Evolutionary conservation across 176 grass and related monocot genomes (phyloP).

Genomic region (maize (Zea mays)): DNA sequence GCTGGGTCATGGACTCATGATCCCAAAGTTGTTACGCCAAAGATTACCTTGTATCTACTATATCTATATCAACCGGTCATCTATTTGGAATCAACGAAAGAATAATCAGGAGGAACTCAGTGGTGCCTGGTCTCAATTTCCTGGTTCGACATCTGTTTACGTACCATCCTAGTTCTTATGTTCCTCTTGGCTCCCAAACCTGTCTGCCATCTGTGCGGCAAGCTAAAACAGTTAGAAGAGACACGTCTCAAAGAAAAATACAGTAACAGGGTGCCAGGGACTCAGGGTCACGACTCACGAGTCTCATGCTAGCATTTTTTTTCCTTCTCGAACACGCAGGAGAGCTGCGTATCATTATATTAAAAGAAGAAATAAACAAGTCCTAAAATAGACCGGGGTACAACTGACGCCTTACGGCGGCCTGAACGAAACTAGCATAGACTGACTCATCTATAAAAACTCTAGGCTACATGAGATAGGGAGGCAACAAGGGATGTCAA

Average conservation of each 20-base stretch:
- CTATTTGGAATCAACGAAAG: not conserved
- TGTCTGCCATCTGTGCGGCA: not conserved
- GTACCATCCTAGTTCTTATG: not conserved
- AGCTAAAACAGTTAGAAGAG: not conserved
- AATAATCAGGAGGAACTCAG: not conserved
- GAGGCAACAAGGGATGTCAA: too few species aligned
- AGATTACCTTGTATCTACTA: not conserved
- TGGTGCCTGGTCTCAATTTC: not conserved
- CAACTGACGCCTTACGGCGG: too few species aligned
- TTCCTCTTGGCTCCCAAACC: not conserved
- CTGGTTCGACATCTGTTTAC: not conserved
- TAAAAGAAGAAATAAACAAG: too few species aligned
- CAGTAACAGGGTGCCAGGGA: not conserved
- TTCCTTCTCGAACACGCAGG: too few species aligned
- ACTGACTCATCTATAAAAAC: too few species aligned
- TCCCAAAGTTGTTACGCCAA: constrained; percentile 6
- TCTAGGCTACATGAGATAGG: too few species aligned
- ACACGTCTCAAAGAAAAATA: not conserved
- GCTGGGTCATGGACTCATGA: not conserved
- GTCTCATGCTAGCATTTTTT: not conserved
- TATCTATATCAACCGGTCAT: not conserved
- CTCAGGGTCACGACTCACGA: not conserved
- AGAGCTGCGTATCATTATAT: too few species aligned
- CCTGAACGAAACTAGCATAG: too few species aligned
- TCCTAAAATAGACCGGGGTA: too few species aligned